Base-by-base conservation (phyloP, 257 asterid genomes). In the Gynochthodes officinalis region DNA sequence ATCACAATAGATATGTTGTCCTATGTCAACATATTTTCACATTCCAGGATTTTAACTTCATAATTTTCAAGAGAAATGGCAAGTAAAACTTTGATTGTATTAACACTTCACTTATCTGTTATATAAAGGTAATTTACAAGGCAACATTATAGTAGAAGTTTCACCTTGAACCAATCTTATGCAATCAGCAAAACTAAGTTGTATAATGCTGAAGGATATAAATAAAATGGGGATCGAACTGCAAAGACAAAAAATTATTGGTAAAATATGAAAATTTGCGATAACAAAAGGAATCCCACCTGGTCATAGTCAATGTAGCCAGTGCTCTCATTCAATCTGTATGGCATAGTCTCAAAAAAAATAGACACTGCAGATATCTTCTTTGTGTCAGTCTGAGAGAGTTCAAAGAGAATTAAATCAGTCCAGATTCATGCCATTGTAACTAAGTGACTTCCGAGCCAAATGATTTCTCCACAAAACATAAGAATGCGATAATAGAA, bases 301-400 rank as follows among this genome's bases (percentile, higher is more conserved):
- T 70, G 88, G 48, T 88, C 98, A 81, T 93, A 91, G 77, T 93
- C 98, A 7, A 93, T 93, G 60, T 91, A 93, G 18, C 98, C 98
- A 0, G 93, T 89, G 62, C 75, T 84, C 37, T 95, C 80, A 75
- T 93, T 79, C 76, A 93, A 89, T 93, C 93, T 90, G 71, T 90
- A 93, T 7, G 98, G 98, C 91, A 93, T 81, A 16, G 95, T 89
- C 95, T 93, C 96, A 65, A 90, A 90, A 59, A 90, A 93, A 71
- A 93, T 90, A 72, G 95, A 87, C 40, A 95, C 90, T 19, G 98
- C 96, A 78, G 96, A 89, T 37, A 93, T 93, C 88, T 93, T 93
- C 90, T 93, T 93, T 30, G 97, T 96, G 28, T 87, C 89, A 52
- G 97, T 82, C 30, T 93, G 40, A 82, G 57, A 35, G 9, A 60